Percentiles rank a stretch among this genome's conserved stretches.
Evolutionary conservation across 805 yeast species (phyloP).

Genomic region (Myxozyma vanderwaltii): DNA sequence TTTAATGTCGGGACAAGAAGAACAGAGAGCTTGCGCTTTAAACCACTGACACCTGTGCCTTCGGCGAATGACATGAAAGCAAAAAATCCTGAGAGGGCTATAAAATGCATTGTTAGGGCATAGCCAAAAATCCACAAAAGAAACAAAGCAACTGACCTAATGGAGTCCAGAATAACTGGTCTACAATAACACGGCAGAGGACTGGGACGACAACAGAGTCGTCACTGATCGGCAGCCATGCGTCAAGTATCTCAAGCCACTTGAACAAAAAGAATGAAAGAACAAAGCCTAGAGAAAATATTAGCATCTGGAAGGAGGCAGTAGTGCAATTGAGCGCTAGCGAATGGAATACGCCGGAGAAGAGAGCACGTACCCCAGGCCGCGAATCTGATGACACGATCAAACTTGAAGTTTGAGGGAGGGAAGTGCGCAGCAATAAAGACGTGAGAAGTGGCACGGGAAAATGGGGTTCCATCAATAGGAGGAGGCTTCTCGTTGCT

Average conservation of each 20-base stretch:
- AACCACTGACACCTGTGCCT: slow-evolving; percentile 64
- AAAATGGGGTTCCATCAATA: slow-evolving; percentile 32
- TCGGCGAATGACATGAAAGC: slow-evolving; percentile 83
- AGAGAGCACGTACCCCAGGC: slow-evolving; percentile 58
- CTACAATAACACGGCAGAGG: slow-evolving; percentile 82
- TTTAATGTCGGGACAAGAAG: slow-evolving; percentile 63
- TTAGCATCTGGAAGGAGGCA: background rate
- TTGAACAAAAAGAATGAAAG: slow-evolving; percentile 81
- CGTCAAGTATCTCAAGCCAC: slow-evolving; percentile 84
- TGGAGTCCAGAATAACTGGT: slow-evolving; percentile 89
- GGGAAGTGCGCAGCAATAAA: slow-evolving; percentile 24
- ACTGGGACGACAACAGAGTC: slow-evolving; percentile 77
- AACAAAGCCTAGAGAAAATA: slow-evolving; percentile 52
- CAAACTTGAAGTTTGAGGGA: slow-evolving; percentile 19
- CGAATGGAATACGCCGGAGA: background rate
- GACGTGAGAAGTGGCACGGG: slow-evolving; percentile 24
- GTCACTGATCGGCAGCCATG: slow-evolving; percentile 61
- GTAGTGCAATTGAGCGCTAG: background rate
- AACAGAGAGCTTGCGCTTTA: slow-evolving; percentile 61
- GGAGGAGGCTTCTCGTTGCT: slow-evolving; percentile 27
- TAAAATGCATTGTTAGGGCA: background rate
- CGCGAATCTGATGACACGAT: slow-evolving; percentile 57
- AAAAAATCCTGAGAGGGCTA: slow-evolving; percentile 70
- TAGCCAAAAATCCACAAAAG: background rate
- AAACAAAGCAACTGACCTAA: slow-evolving; percentile 43